A percentile compares a stretch with the other conserved stretches of the same genome.
phyloP scores from a whole-genome alignment of 2,329 filamentous ascomycete species.

The Gnomoniopsis sp. region DNA sequence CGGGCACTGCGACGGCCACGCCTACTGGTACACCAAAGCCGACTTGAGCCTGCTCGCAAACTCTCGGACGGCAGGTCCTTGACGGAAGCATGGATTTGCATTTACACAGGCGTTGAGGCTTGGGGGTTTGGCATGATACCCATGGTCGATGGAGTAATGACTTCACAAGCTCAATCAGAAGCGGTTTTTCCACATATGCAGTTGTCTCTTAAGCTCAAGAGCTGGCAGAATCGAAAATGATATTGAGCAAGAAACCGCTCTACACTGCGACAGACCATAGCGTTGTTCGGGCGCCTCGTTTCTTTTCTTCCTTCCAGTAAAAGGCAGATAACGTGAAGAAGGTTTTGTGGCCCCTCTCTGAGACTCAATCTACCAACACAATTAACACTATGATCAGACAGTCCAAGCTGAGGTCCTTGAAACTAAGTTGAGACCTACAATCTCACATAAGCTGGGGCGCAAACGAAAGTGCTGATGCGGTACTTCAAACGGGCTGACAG shows the following conservation, averaged over 20 bases:
- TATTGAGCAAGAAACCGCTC: too few species aligned
- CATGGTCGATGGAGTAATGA: not conserved
- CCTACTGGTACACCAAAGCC: constrained; percentile 22
- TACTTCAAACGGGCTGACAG: not conserved
- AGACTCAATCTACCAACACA: not conserved
- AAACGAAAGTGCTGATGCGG: not conserved
- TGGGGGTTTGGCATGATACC: not conserved
- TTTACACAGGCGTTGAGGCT: constrained; percentile 1
- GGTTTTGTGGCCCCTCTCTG: not conserved
- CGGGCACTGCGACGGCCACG: constrained; percentile 17
- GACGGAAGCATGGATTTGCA: not conserved
- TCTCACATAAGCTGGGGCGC: not conserved
- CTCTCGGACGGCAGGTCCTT: not conserved
- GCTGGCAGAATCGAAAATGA: not conserved
- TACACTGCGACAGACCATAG: too few species aligned
- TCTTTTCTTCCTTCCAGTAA: too few species aligned
- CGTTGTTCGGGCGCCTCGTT: too few species aligned
- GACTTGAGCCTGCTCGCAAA: constrained; percentile 18
- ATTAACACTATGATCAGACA: not conserved
- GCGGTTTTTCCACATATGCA: not conserved
- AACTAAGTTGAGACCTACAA: not conserved
- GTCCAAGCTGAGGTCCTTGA: not conserved
- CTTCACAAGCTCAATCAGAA: not conserved
- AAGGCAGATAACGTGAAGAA: not conserved
- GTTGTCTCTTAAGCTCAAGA: not conserved